These are phyloP conservation scores for Suillus spraguei DNA, from an alignment of 768 basidiomycete species.

Conservation along the genomic window DNA sequence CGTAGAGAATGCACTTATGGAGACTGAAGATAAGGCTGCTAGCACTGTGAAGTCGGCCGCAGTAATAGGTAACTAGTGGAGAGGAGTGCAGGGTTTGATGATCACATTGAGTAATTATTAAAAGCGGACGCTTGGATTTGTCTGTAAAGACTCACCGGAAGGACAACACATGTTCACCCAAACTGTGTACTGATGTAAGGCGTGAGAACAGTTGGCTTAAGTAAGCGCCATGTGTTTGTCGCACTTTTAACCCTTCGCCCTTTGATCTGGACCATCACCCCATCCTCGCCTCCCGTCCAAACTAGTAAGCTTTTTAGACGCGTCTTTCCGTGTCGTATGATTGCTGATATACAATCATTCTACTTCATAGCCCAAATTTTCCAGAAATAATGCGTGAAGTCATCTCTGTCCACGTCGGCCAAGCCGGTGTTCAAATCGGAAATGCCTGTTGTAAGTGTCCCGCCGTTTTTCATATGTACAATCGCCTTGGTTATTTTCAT, in stretches of 20 bases:
- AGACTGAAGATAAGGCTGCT: conserved; percentile 12
- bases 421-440: conserved; percentile 97
- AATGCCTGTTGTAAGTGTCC: conserved; percentile 93
- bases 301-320: conserved; percentile 32
- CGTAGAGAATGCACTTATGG: not conserved
- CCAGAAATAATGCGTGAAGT: conserved; percentile 82
- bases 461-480: conserved; percentile 5
- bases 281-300: conserved; percentile 29
- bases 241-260: conserved; percentile 45
- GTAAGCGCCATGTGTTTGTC: conserved; percentile 36
- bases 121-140: not conserved
- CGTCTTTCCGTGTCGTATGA: conserved; percentile 29
- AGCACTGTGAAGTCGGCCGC: conserved; percentile 1
- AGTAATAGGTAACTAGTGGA: not conserved
- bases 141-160: not conserved
- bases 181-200: conserved; percentile 13
- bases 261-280: conserved; percentile 28
- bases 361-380: conserved; percentile 14
- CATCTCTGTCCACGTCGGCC: conserved; percentile 98
- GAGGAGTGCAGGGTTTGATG: not conserved
- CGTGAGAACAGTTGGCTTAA: conserved; percentile 31
- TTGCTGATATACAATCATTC: conserved; percentile 7
- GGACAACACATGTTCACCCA: not conserved
- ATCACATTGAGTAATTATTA: conserved; percentile 4
- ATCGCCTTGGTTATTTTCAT: conserved; percentile 6